phyloP scores from a whole-genome alignment of 2,329 filamentous ascomycete genomes.

The Gaeumannomyces sp. region DNA sequence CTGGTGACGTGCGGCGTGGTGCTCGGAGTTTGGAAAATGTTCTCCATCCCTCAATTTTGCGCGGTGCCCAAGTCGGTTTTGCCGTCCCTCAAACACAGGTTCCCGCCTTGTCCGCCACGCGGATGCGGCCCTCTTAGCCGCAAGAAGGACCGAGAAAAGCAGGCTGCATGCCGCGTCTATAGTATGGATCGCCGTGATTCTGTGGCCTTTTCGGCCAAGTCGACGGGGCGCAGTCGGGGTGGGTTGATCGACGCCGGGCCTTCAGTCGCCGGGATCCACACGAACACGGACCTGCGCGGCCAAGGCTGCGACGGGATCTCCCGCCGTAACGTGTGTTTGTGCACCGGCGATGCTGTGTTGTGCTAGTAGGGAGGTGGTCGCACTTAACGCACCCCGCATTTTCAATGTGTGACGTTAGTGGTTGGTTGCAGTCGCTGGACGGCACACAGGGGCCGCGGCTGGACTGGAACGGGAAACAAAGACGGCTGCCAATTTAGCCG shows the following conservation, averaged over 20 bases:
- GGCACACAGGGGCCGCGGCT: background rate
- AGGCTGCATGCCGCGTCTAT: background rate
- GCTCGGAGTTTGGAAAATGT: too few relatives aligned
- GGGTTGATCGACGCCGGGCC: background rate
- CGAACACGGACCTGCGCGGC: background rate
- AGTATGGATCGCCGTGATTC: background rate
- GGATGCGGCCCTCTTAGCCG: background rate
- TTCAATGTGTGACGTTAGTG: background rate
- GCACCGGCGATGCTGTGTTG: background rate
- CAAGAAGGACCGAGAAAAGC: background rate
- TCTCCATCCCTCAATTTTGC: too few relatives aligned
- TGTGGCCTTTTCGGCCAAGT: background rate
- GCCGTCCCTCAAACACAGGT: too few relatives aligned
- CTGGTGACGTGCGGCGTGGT: too few relatives aligned
- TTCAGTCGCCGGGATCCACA: background rate
- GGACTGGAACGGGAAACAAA: background rate
- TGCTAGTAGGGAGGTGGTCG: background rate
- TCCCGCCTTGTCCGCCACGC: too few relatives aligned
- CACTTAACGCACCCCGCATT: background rate
- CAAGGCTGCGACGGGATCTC: background rate
- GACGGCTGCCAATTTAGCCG: background rate
- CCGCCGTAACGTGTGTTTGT: background rate
- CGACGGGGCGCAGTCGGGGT: background rate
- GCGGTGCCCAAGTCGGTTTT: too few relatives aligned
- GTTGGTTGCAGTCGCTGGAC: too few relatives aligned